Base-by-base conservation (phyloP, 2,329 filamentous ascomycete species). In the Aspergillus niger region DNA sequence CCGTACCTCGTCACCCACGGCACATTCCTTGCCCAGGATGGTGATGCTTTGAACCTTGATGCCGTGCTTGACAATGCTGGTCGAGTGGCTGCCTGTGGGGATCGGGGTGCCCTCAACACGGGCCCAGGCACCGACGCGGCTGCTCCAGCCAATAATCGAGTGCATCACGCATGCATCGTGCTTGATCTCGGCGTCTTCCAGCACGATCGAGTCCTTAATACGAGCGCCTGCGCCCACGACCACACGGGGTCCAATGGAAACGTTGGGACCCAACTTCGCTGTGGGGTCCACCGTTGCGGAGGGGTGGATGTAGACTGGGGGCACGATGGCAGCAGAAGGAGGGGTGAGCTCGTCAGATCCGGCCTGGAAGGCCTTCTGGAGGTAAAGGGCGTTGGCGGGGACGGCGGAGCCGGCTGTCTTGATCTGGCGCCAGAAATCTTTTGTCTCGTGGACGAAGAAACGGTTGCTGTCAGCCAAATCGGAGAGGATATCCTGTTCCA, bases 371-470 rank as follows among this genome's bases (percentile, higher is more conserved):
- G 95, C 94, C 82, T 97, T 92, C 76, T 96, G 92, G 57, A 99
- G 87, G 80, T 99, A 99, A 36, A 99, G 86, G 13, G 95, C 95
- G 73, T 98, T 98, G 65, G 95, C 95, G 15, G 95, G 95, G 28
- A 99, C 92, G 53, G 95, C 95, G 5, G 94, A 98, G 62, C 95
- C 95, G 62, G 95, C 95, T 1, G 95, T 97, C 86, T 99, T 99
- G 86, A 99, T 98, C 83, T 99, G 95, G 70, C 95, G 92, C 95
- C 95, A 99, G 79, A 99, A 99, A 77, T 98, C 95, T 82, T 96
- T 96, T 67, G 94, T 98, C 82, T 99, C 95, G 77, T 97, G 91
- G 32, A 98, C 95, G 79, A 92, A 98, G 83, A 99, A 99, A 77
- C 95, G 91, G 81, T 96, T 95, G 85, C 87, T 97, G 79, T 98